A percentile compares a stretch with the other conserved stretches of the same genome.
Conservation (phyloP, 495 filamentous ascomycete genomes). For the Aspergillus incahuasiensis region DNA sequence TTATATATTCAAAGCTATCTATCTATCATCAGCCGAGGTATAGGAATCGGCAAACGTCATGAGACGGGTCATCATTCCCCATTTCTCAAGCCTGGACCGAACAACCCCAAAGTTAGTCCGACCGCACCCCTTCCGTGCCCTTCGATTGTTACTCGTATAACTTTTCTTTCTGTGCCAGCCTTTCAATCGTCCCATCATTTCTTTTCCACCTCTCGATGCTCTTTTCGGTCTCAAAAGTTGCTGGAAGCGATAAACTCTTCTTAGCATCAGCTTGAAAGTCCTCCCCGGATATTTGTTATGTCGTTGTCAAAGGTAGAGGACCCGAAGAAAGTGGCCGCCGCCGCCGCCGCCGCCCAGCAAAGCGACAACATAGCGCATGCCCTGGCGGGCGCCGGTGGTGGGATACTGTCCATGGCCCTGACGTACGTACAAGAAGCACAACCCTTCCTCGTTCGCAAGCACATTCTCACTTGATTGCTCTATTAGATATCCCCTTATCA, state of each 20-base stretch:
- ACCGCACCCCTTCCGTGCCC: conserved; percentile 1
- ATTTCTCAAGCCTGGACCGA: conserved; percentile 31
- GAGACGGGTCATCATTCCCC: conserved; percentile 23
- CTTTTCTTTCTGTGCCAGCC: conserved; percentile 11
- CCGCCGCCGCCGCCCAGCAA: conserved; percentile 56
- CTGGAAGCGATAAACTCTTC: background rate
- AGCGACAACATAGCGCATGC: conserved; percentile 91
- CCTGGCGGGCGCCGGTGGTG: conserved; percentile 82
- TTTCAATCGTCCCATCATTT: conserved; percentile 1
- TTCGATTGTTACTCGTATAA: conserved; percentile 12
- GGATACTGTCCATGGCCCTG: conserved; percentile 89
- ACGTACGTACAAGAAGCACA: conserved; percentile 53
- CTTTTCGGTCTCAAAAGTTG: background rate
- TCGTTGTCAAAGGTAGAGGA: conserved; percentile 34
- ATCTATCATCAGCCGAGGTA: conserved; percentile 33
- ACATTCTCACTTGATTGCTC: conserved; percentile 18
- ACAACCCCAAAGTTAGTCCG: conserved; percentile 20
- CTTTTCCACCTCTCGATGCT: background rate
- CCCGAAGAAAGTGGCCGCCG: conserved; percentile 33
- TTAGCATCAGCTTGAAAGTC: background rate
- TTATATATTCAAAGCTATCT: too few species aligned
- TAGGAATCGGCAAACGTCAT: conserved; percentile 45
- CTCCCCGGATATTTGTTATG: conserved; percentile 24
- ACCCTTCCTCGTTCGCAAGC: background rate
- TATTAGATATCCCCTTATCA: conserved; percentile 86